Conservation (phyloP, 1,139 yeast species). For the Diutina neorugosa region DNA sequence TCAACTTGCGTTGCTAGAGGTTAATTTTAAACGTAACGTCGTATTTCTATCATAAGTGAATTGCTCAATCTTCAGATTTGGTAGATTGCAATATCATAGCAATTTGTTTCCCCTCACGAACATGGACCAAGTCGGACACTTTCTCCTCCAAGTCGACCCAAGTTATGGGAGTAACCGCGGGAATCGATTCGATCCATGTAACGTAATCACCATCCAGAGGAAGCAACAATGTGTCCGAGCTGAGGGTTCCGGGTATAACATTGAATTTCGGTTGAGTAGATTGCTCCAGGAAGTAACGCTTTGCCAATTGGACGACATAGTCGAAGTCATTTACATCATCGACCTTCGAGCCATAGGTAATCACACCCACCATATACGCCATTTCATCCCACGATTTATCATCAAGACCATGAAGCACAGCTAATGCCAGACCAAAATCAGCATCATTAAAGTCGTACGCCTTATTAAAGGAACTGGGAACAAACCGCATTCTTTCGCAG, state of each 20-base stretch:
- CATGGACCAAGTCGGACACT: background rate
- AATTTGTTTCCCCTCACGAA: background rate
- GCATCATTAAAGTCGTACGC: background rate
- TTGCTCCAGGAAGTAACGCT: background rate
- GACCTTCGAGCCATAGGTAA: background rate
- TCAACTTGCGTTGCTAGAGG: too few relatives aligned
- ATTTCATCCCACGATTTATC: background rate
- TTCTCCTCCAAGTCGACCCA: background rate
- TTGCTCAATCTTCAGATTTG: too few relatives aligned
- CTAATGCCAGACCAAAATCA: background rate
- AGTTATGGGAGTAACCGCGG: background rate
- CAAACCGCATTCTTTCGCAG: background rate
- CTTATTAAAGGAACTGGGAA: background rate
- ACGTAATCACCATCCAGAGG: background rate
- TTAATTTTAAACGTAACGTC: too few relatives aligned
- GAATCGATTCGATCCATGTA: background rate
- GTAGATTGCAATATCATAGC: background rate
- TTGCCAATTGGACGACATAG: background rate
- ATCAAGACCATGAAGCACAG: background rate
- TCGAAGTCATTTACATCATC: background rate
- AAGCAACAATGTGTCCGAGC: background rate
- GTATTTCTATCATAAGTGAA: too few relatives aligned
- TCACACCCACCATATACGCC: slow-evolving; percentile 1
- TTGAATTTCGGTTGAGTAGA: background rate
- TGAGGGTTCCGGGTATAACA: background rate